These are phyloP conservation scores for Kregervanrija delftensis DNA, from an alignment of 805 yeast genomes.

Conservation along the genomic window DNA sequence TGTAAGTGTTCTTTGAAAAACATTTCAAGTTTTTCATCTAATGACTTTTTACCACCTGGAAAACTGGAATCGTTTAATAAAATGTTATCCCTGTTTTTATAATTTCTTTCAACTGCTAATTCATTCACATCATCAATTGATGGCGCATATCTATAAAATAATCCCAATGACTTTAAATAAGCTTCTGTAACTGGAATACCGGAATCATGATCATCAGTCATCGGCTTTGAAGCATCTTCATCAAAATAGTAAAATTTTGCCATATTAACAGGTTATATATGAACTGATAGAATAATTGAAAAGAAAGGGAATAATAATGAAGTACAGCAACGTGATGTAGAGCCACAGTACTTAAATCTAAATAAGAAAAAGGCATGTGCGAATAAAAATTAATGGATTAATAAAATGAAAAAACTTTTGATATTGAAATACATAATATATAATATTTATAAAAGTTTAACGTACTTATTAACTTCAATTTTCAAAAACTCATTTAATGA, in stretches of 20 bases:
- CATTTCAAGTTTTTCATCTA: constrained; percentile 55
- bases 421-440: too few relatives aligned
- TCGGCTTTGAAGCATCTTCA: constrained; percentile 45
- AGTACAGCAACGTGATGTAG: background rate
- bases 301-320: background rate
- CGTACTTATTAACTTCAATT: constrained; percentile 13
- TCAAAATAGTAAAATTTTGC: constrained; percentile 54
- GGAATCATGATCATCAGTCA: constrained; percentile 66
- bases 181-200: constrained; percentile 50
- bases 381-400: background rate
- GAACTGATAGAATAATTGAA: too few relatives aligned
- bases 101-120: constrained; percentile 62
- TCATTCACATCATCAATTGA: constrained; percentile 50
- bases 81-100: constrained; percentile 75
- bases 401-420: too few relatives aligned
- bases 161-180: constrained; percentile 56
- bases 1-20: constrained; percentile 86
- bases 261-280: constrained; percentile 1
- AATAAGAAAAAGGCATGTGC: background rate
- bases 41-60: constrained; percentile 51
- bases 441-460: constrained; percentile 12
- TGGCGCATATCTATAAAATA: constrained; percentile 49
- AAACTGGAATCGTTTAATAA: constrained; percentile 53
- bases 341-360: background rate
- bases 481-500: constrained; percentile 9